Conservation (phyloP, 352 stramenopile species). For the Globisporangium splendens region DNA sequence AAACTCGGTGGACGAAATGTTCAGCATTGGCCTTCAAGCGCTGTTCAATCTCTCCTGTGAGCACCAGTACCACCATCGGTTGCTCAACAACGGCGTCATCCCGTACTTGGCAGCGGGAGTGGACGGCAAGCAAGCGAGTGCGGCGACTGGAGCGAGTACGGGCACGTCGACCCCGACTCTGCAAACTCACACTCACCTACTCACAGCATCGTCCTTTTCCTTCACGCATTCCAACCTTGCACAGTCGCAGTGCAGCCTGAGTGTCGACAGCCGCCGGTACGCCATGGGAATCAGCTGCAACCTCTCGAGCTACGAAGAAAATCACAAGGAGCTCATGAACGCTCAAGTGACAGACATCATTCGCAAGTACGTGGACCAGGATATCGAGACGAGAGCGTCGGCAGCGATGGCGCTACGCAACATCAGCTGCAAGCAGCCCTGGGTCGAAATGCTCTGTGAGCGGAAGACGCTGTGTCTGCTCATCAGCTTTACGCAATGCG, state of each 20-base stretch:
- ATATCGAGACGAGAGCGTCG: constrained; percentile 64
- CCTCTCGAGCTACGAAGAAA: constrained; percentile 64
- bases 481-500: constrained; percentile 47
- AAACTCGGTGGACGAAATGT: constrained; percentile 47
- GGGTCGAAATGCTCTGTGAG: constrained; percentile 80
- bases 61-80: constrained; percentile 57
- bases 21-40: constrained; percentile 64
- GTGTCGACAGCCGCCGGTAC: constrained; percentile 40
- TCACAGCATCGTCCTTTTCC: constrained; percentile 13
- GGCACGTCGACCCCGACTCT: neutral
- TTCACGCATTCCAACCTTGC: constrained; percentile 8
- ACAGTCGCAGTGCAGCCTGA: constrained; percentile 17
- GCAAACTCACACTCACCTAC: constrained; percentile 7
- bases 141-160: too few relatives aligned
- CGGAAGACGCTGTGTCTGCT: constrained; percentile 62
- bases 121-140: constrained; percentile 20
- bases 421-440: constrained; percentile 63
- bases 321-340: constrained; percentile 81
- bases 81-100: constrained; percentile 72
- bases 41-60: constrained; percentile 80
- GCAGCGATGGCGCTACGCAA: constrained; percentile 74
- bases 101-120: constrained; percentile 58
- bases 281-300: constrained; percentile 78
- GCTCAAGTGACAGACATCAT: constrained; percentile 67
- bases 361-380: constrained; percentile 62